phyloP scores from a whole-genome alignment of 2,329 filamentous ascomycete genomes.

The Cordyceps cicadae region DNA sequence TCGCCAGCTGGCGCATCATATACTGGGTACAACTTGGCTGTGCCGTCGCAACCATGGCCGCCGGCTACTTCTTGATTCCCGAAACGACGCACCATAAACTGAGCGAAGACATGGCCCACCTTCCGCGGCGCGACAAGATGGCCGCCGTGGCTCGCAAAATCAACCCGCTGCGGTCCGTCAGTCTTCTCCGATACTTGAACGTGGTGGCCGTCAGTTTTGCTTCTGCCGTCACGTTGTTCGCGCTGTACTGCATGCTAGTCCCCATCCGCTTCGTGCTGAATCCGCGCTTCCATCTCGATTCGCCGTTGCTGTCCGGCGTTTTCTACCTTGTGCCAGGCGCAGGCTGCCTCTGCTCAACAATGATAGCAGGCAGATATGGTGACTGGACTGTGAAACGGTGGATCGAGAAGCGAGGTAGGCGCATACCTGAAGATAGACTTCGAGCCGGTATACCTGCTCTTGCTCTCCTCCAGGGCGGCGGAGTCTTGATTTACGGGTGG shows the following conservation, averaged over 20 bases:
- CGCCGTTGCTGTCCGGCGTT: constrained; percentile 58
- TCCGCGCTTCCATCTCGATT: constrained; percentile 60
- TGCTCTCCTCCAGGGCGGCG: constrained; percentile 48
- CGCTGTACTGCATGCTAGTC: constrained; percentile 56
- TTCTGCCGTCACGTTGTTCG: constrained; percentile 60
- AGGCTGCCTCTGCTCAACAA: constrained; percentile 61
- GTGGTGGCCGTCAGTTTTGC: constrained; percentile 52
- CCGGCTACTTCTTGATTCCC: constrained; percentile 58
- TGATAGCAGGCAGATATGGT: constrained; percentile 64
- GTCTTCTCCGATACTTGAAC: constrained; percentile 61
- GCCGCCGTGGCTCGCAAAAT: constrained; percentile 52
- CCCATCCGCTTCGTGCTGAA: constrained; percentile 67
- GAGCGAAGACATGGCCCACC: constrained; percentile 51
- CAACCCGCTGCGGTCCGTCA: constrained; percentile 56
- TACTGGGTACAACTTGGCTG: constrained; percentile 71
- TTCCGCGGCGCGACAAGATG: constrained; percentile 40
- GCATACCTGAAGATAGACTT: constrained; percentile 61
- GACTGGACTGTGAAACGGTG: constrained; percentile 58
- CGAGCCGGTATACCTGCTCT: constrained; percentile 50
- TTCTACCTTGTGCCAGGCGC: constrained; percentile 68
- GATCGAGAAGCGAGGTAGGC: constrained; percentile 51
- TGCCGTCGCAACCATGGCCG: constrained; percentile 48
- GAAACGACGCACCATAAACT: constrained; percentile 64
- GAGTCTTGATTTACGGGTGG: constrained; percentile 57
- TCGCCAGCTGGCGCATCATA: constrained; percentile 62